Evolutionary conservation across 257 asterid genomes (phyloP).

Genomic region (Solanum appendiculatum): DNA sequence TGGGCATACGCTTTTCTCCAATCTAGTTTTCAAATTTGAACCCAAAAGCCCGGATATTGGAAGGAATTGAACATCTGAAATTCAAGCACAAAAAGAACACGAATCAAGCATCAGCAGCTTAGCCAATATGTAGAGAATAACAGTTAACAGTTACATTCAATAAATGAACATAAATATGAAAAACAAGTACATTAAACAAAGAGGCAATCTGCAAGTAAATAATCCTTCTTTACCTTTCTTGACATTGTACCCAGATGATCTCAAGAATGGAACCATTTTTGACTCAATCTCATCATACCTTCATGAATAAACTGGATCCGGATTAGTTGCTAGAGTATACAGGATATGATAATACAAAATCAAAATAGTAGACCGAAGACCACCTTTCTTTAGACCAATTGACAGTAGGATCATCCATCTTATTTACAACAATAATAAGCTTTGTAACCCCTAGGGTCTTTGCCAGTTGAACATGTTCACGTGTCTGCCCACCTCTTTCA

Average conservation of each 20-base stretch:
- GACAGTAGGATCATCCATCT: constrained; percentile 97
- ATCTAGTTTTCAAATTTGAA: constrained; percentile 58
- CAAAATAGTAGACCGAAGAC: background rate
- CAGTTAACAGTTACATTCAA: background rate
- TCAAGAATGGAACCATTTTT: constrained; percentile 65
- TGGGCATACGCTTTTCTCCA: constrained; percentile 56
- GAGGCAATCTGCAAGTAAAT: background rate
- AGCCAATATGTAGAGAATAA: background rate
- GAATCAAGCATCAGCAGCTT: background rate
- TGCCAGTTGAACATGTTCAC: constrained; percentile 93
- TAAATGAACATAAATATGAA: background rate
- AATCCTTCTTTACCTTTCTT: constrained; percentile 53
- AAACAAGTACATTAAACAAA: background rate
- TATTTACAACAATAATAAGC: constrained; percentile 87
- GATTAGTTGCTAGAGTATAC: background rate
- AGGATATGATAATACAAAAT: background rate
- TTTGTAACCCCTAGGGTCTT: constrained; percentile 96
- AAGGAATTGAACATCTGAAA: constrained; percentile 72
- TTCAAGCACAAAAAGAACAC: background rate
- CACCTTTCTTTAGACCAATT: constrained; percentile 97
- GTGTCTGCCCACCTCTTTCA: constrained; percentile 97
- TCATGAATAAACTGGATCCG: constrained; percentile 8
- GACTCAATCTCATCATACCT: constrained; percentile 92
- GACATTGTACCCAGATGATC: constrained; percentile 83
- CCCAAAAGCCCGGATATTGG: constrained; percentile 93